Conservation (phyloP, 139 green algal species). For the Monoraphidium neglectum region DNA sequence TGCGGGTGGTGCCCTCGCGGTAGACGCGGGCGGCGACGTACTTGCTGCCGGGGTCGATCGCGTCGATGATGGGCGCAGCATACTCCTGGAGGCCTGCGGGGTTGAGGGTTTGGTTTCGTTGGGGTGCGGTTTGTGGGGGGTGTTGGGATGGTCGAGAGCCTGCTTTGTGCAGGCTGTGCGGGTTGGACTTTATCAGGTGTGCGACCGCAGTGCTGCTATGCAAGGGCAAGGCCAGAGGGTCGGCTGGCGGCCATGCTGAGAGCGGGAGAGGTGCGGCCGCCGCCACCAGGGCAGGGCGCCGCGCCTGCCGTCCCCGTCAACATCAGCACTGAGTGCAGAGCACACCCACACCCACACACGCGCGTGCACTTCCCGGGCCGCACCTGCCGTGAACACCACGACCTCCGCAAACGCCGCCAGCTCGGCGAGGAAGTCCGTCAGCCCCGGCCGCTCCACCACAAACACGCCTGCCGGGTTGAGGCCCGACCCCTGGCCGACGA, state of each 20-base stretch:
- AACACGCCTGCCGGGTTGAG: slow-evolving; percentile 84
- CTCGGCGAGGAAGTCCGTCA: slow-evolving; percentile 74
- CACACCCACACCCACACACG: neutral
- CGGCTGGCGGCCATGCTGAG: too few relatives aligned
- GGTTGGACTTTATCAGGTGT: too few relatives aligned
- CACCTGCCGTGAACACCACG: slow-evolving; percentile 85
- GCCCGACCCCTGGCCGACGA: slow-evolving; percentile 66
- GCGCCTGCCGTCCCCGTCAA: too few relatives aligned
- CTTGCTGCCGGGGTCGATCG: slow-evolving; percentile 56
- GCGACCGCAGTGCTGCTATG: too few relatives aligned
- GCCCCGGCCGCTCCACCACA: slow-evolving; percentile 84
- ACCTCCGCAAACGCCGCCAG: slow-evolving; percentile 68
- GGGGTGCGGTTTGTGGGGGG: neutral
- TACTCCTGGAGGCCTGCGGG: slow-evolving; percentile 83
- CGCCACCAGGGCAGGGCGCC: too few relatives aligned
- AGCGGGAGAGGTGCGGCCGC: too few relatives aligned
- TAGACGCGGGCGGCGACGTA: slow-evolving; percentile 59
- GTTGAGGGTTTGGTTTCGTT: too few relatives aligned
- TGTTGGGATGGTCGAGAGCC: too few relatives aligned
- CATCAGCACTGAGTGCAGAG: too few relatives aligned
- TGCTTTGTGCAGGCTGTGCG: too few relatives aligned
- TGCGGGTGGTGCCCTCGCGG: slow-evolving; percentile 51
- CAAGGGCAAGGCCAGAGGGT: too few relatives aligned
- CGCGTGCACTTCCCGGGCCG: neutral
- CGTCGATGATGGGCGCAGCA: slow-evolving; percentile 77